Percentiles rank a stretch among this genome's conserved stretches.
phyloP scores from a whole-genome alignment of 2,329 filamentous ascomycete species.

The Colletotrichum horii region DNA sequence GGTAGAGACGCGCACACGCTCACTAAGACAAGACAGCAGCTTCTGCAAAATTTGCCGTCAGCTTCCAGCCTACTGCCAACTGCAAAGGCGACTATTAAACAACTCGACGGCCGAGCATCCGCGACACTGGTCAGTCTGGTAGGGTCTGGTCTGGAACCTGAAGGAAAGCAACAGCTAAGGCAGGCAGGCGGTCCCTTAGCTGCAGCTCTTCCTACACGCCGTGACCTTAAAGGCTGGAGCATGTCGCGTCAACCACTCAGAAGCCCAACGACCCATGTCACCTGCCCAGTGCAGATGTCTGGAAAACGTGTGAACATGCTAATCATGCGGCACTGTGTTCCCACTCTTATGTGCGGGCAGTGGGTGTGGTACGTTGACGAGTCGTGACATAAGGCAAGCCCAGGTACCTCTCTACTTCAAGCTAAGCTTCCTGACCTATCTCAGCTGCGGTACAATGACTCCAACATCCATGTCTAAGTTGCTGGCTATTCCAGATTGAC shows the following conservation, averaged over 20 bases:
- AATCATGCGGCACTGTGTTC: background rate
- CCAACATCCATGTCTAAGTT: background rate
- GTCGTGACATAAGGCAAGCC: background rate
- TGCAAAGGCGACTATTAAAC: background rate
- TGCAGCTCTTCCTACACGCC: background rate
- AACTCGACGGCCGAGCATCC: background rate
- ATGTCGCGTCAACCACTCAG: constrained; percentile 8
- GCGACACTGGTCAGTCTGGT: background rate
- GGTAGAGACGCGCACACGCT: background rate
- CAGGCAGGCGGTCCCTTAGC: background rate
- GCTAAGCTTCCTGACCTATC: background rate
- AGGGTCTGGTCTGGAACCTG: background rate
- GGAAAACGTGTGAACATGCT: background rate
- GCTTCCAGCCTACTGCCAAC: background rate
- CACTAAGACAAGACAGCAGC: background rate
- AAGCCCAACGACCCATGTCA: constrained; percentile 1
- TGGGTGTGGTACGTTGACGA: background rate
- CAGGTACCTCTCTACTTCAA: background rate
- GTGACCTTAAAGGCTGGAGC: background rate
- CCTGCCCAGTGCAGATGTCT: background rate
- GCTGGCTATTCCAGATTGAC: background rate
- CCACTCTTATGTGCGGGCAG: background rate
- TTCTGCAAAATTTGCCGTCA: background rate
- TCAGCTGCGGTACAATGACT: background rate
- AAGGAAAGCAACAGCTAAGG: background rate